phyloP scores from a whole-genome alignment of 495 filamentous ascomycete genomes.

The Xylaria telfairii region DNA sequence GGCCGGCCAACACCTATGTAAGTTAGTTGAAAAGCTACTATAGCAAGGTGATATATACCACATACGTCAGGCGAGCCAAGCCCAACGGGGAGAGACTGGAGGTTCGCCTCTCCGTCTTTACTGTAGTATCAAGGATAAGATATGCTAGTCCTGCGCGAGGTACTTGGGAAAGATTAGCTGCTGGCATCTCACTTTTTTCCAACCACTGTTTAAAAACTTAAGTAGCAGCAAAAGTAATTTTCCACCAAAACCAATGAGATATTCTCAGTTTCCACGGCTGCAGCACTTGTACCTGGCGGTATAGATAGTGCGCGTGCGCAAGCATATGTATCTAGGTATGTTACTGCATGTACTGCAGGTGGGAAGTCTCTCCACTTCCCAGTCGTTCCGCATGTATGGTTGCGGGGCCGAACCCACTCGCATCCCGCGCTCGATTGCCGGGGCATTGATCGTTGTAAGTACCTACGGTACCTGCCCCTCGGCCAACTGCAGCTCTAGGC shows the following conservation, averaged over 20 bases:
- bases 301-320: not conserved
- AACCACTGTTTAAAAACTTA: not conserved
- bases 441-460: conserved; percentile 5
- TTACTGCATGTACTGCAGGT: not conserved
- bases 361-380: conserved; percentile 16
- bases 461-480: not conserved
- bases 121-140: too few species aligned
- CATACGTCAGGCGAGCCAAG: conserved; percentile 10
- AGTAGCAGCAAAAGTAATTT: too few species aligned
- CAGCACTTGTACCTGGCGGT: conserved; percentile 22
- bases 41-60: not conserved
- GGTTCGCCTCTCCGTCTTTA: too few species aligned
- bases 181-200: too few species aligned
- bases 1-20: not conserved
- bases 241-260: too few species aligned
- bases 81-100: conserved; percentile 13
- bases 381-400: conserved; percentile 15
- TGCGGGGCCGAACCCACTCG: conserved; percentile 1
- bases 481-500: conserved; percentile 17
- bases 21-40: not conserved
- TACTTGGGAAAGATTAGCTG: too few species aligned
- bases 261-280: conserved; percentile 21
- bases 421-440: conserved; percentile 6
- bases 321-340: not conserved
- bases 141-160: too few species aligned